Base-by-base conservation (phyloP, 2,329 filamentous ascomycete genomes). In the Penicillium sp. region DNA sequence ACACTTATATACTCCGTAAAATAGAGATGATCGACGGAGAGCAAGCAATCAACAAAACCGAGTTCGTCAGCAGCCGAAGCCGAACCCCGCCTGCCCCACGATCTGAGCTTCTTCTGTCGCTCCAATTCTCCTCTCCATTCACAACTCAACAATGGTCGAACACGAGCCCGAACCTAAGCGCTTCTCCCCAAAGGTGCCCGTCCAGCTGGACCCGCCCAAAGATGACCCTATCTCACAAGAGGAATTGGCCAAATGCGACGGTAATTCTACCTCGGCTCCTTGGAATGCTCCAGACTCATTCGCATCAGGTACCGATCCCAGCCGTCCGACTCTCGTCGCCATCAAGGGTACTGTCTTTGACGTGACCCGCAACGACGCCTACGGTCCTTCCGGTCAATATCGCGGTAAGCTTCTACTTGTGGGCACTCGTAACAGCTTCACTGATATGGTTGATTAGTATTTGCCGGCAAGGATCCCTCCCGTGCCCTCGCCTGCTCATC, bases 401-500 rank as follows among this genome's bases (percentile, higher is more conserved):
- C 81, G 88, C 62, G 88, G 93, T 96, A 77, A 65, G 79, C 72
- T 23, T 41, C 31, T 2, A 13, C 24, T 5, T 37, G 27, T 4
- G 20, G 20, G n/a, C 6, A 24, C 9, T 39, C 10, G 42, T 23
- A 20, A 20, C 20, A 44, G 13, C 32, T 20, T 7, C 41, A 44
- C 38, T 46, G 33, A 56, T 18, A 15, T 13, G 15, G 6, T 20
- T 46, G 0, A 18, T 2, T 59, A 98, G 93, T 96, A 18, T 98
- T 98, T 67, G 88, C 89, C 2, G 93, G 93, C 54, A 95, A 95
- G 67, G 95, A 98, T 65, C 87, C 93, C 24, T 97, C 93, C n/a
- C 83, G 89, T 54, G 93, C 90, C 6, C 81, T 98, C 1, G 93
- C 84, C 9, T 85, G 84, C 69, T 93, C 89, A 1, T 95, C 90